Conservation (phyloP, 2,329 filamentous ascomycete species). For the Stemphylium lycopersici region DNA sequence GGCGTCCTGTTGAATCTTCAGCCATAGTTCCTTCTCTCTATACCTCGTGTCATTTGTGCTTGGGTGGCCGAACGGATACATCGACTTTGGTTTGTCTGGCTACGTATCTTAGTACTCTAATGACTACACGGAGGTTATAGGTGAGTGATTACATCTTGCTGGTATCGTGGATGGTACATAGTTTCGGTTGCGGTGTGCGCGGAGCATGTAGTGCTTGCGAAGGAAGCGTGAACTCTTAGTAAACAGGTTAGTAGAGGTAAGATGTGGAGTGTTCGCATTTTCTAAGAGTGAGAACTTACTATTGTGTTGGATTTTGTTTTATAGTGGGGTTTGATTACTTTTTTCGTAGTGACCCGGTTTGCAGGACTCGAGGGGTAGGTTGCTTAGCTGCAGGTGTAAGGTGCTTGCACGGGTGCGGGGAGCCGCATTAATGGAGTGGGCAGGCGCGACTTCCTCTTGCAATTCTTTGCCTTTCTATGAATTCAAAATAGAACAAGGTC, state of each 20-base stretch:
- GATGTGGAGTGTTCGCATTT: not conserved
- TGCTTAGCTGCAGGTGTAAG: not conserved
- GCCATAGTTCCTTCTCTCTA: not conserved
- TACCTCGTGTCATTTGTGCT: not conserved
- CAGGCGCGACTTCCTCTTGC: too few relatives aligned
- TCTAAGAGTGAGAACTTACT: not conserved
- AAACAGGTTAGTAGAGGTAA: not conserved
- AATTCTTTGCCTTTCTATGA: too few relatives aligned
- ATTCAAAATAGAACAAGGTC: too few relatives aligned
- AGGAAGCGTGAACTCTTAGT: not conserved
- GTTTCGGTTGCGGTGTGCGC: too few relatives aligned
- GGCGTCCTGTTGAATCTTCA: slow-evolving; percentile 25
- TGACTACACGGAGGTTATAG: too few relatives aligned
- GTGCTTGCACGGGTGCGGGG: not conserved
- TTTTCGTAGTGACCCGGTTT: not conserved
- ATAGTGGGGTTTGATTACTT: not conserved
- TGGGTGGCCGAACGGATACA: slow-evolving; percentile 6
- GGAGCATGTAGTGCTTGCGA: not conserved
- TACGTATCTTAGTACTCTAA: not conserved
- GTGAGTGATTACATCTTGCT: not conserved
- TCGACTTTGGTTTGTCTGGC: not conserved
- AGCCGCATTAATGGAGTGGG: not conserved
- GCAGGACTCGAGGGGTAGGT: not conserved
- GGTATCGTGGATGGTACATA: not conserved
- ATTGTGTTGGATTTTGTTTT: not conserved